phyloP scores from a whole-genome alignment of 495 filamentous ascomycete genomes.

The Penicillium cosmopolitanum region DNA sequence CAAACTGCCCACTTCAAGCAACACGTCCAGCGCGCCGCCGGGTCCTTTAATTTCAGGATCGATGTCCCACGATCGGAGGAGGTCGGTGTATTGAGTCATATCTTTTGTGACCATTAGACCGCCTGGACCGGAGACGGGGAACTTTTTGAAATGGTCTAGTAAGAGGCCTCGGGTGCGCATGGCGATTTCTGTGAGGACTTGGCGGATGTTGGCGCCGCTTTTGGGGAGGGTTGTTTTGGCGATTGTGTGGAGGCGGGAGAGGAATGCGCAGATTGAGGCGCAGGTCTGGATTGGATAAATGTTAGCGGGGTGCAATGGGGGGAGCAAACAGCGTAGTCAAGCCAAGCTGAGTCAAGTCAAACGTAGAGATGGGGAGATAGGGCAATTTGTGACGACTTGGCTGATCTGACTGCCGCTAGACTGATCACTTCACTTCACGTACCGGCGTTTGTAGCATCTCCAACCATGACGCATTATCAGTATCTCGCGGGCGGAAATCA shows the following conservation, averaged over 20 bases:
- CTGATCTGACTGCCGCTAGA: background rate
- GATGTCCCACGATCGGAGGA: slow-evolving; percentile 79
- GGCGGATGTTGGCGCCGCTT: slow-evolving; percentile 69
- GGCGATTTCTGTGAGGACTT: slow-evolving; percentile 84
- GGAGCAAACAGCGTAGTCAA: too few species aligned
- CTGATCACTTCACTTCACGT: slow-evolving; percentile 21
- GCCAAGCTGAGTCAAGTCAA: too few species aligned
- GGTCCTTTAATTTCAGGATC: slow-evolving; percentile 61
- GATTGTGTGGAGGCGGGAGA: slow-evolving; percentile 64
- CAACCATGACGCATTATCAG: slow-evolving; percentile 70
- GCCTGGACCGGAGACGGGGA: slow-evolving; percentile 86
- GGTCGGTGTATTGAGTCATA: slow-evolving; percentile 83
- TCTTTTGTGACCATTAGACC: slow-evolving; percentile 96
- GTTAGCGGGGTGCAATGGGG: background rate
- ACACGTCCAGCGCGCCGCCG: slow-evolving; percentile 72
- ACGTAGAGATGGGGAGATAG: too few species aligned
- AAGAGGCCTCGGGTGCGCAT: slow-evolving; percentile 74
- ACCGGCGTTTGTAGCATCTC: slow-evolving; percentile 82
- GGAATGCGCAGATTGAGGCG: slow-evolving; percentile 73
- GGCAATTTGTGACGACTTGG: background rate
- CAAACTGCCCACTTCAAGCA: slow-evolving; percentile 92
- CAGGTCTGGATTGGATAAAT: slow-evolving; percentile 64
- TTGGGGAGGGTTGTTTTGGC: slow-evolving; percentile 71
- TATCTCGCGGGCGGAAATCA: slow-evolving; percentile 91
- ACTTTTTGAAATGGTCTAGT: slow-evolving; percentile 92